Evolutionary conservation across 73 alveolate species (phyloP), one percentile per base, ranked within the genome.

Genomic region (Paramecium bursaria): DNA sequence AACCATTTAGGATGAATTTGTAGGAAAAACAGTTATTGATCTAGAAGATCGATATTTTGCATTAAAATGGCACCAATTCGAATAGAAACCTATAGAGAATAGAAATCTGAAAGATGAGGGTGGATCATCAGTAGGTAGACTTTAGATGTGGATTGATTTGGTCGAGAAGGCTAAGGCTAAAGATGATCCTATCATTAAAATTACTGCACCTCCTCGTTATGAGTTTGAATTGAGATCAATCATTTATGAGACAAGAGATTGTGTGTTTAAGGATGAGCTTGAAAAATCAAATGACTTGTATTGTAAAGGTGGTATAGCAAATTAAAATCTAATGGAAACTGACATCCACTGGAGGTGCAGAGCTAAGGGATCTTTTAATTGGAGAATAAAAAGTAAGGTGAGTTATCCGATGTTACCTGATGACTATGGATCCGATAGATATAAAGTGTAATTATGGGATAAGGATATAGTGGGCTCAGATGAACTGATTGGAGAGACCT

Each of bases 291-390:
- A 92, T 73, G 97, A 92, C 76, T 86, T 92, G 1, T 92, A 87
- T 76, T 87, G 88, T 10, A 86, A 67, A 46, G 94, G 93, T 3
- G 88, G 85, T 2, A 50, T 87, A 19, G 87, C 86, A 3, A 75
- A 48, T 35, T 42, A 79, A 39, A 73, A 87, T 39, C 29, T 46
- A 4, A 73, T 87, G 52, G 97, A 92, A 51, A 92, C 97, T 2
- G 97, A 92, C 73, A 77, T 92, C 39, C 96, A 91, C 67, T 87
- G 93, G 93, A 52, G 93, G 44, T 92, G 97, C 51, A 50, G 97
- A 46, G 87, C 75, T 7, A 90, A 80, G 30, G 97, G 97, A 0
- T 88, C 93, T 29, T 92, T 92, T 82, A 92, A 92, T 82, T 92
- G 94, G 94, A 86, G 97, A 74, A 87, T 93, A 91, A 92, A 92